Evolutionary conservation across 768 basidiomycete species (phyloP), one percentile per base, ranked within the genome.

Genomic region (Phaeotremella skinneri): DNA sequence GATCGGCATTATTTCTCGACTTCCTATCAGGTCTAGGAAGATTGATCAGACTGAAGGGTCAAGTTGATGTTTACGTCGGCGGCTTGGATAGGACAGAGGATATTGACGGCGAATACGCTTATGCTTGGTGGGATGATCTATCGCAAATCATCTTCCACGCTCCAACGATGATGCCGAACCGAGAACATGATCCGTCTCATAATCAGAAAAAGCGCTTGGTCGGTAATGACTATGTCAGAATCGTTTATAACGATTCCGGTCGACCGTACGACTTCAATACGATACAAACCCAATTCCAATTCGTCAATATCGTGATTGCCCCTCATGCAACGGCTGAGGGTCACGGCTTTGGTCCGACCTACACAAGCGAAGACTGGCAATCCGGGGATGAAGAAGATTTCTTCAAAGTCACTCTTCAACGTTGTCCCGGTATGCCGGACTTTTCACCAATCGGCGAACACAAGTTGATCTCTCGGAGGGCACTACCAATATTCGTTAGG

Each of bases 121-220:
- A 98, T 73, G 91, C 93, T 0, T 99, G 94, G 93, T 96, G 93
- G 90, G 92, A 98, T 75, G 92, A 97, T 70, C 92, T 97, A 50
- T 86, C 88, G 3, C 93, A 98, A 73, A 85, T 96, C 61, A 82
- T 97, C 54, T 99, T 89, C 75, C 96, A 98, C 77, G 88, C 91
- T 2, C 89, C 94, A 7, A 98, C 96, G 1, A 86, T 99, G 81
- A 98, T 98, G 94, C 96, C 96, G 2, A 88, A 85, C 54, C 48
- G 51, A 13, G 61, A 58, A 2, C 55, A 52, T 13, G 55, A 68
- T 32, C 81, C 80, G 47, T 84, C 84, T 1, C 82, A 84, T 49
- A 85, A 83, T 66, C 82, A 85, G 80, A 99, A 99, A 81, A 98
- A 98, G 76, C 82, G 87, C 34, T 90, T 96, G 74, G 91, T 99